phyloP scores from a whole-genome alignment of 1,284 basidiomycete species.

The Rhizoctonia solani region DNA sequence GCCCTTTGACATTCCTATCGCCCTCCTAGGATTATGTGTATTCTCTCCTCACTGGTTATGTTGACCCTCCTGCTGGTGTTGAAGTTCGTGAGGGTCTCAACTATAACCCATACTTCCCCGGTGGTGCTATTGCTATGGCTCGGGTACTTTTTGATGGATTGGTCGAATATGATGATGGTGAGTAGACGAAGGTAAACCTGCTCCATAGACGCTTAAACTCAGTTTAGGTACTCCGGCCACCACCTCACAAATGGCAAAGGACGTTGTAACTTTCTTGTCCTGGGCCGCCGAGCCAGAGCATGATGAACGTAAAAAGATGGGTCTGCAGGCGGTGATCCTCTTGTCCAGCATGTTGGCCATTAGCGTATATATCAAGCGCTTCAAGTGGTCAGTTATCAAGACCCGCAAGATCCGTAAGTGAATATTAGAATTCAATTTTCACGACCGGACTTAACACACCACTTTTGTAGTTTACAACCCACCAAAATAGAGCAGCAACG shows the following conservation, averaged over 20 bases:
- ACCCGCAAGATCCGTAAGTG: conserved; percentile 86
- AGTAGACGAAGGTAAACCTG: conserved; percentile 25
- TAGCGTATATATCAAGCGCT: conserved; percentile 88
- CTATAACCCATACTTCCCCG: conserved; percentile 98
- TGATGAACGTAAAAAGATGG: conserved; percentile 96
- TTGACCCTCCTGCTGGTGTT: conserved; percentile 96
- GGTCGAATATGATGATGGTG: conserved; percentile 93
- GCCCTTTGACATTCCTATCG: background rate
- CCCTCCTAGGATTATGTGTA: conserved; percentile 87
- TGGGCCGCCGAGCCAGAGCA: conserved; percentile 98
- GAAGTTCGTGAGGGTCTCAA: conserved; percentile 96
- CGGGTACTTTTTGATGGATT: conserved; percentile 94
- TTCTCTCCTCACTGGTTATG: conserved; percentile 95
- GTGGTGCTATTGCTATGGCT: conserved; percentile 98
- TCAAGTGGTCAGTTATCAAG: conserved; percentile 94
- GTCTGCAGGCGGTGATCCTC: conserved; percentile 90
- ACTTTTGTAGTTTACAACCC: conserved; percentile 57
- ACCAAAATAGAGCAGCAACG: conserved; percentile 44
- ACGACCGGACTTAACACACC: conserved; percentile 36
- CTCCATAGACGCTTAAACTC: background rate
- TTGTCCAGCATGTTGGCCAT: conserved; percentile 83
- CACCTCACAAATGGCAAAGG: conserved; percentile 99
- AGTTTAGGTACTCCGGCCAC: conserved; percentile 88
- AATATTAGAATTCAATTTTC: background rate
- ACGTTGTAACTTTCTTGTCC: conserved; percentile 92